Evolutionary conservation across 352 stramenopile genomes (phyloP), one percentile per base, ranked within the genome.

Genomic region (Pythium sukuiense): DNA sequence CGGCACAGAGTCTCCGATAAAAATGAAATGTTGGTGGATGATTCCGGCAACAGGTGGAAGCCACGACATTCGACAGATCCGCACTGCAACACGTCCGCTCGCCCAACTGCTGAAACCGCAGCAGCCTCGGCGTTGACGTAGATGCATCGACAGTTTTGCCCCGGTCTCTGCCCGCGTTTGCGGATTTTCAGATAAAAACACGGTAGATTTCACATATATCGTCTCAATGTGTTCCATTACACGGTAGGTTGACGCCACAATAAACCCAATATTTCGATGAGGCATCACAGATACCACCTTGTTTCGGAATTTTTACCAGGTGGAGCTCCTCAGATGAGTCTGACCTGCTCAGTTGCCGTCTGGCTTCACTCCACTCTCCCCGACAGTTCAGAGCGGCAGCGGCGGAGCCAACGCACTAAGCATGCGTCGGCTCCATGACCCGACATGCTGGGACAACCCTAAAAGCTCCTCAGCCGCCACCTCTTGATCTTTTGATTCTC

Each of bases 11-110:
- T 35, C 32, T 35, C 32, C 8, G 16, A 13, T 24, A 24, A 24
- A 48, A 45, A 45, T 0, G 6, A 37, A 37, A 45, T 24, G 18
- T 45, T 6, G 16, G 16, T 48, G 39, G 39, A 48, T 48, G 39
- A 48, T 48, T 48, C 39, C 39, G 16, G 39, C 39, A 48, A n/a
- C 39, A 48, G 14, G 39, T 48, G 39, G 39, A 48, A 48, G 39
- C 35, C 35, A 43, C 35, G 35, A 14, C 35, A 16, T 43, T 43
- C 6, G 35, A 43, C 35, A 14, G 35, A 43, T 43, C 35, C 5
- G 35, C 35, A 43, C 35, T 43, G 35, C 35, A 43, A 43, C 35
- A 5, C 35, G 1, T 4, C 8, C 32, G 32, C 32, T 35, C 37
- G 6, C 37, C 37, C 20, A 24, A 24, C 20, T 24, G 20, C 20